A percentile compares a stretch with the other conserved stretches of the same genome.
phyloP scores from a whole-genome alignment of 2,329 filamentous ascomycete genomes.

The Fusarium nurragi region DNA sequence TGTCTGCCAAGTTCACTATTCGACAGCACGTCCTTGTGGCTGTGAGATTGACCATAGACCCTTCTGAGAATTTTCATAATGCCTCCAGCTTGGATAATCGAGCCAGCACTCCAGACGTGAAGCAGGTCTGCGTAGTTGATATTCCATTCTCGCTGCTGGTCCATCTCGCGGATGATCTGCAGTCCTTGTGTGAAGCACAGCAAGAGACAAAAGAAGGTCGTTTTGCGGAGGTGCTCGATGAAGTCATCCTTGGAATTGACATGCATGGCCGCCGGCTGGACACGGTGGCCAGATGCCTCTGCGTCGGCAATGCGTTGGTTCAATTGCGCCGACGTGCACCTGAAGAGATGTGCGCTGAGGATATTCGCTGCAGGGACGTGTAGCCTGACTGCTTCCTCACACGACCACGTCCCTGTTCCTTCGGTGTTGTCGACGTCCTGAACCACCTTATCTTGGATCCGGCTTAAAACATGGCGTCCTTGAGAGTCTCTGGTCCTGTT shows the following conservation, averaged over 20 bases:
- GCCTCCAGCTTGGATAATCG: background rate
- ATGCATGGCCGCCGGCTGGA: background rate
- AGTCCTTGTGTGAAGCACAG: constrained; percentile 1
- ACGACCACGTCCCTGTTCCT: constrained; percentile 3
- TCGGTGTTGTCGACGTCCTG: constrained; percentile 1
- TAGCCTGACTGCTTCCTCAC: constrained; percentile 6
- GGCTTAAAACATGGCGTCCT: accelerated
- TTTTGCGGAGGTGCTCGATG: background rate
- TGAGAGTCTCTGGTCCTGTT: background rate
- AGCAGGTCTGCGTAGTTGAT: background rate
- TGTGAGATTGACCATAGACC: background rate
- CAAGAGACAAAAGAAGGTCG: background rate
- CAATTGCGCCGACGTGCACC: background rate
- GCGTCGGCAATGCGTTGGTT: background rate
- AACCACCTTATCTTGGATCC: background rate
- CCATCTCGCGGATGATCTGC: background rate
- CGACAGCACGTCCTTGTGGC: background rate
- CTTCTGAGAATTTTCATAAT: background rate
- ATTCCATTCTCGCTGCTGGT: background rate
- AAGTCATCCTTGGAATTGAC: accelerated
- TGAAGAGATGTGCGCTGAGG: constrained; percentile 1
- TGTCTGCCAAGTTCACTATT: background rate
- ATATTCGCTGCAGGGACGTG: constrained; percentile 1
- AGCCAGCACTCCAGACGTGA: background rate
- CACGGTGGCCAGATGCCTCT: background rate